Evolutionary conservation across 192 early-diverging fungal genomes (phyloP).

Genomic region (Podila verticillata): DNA sequence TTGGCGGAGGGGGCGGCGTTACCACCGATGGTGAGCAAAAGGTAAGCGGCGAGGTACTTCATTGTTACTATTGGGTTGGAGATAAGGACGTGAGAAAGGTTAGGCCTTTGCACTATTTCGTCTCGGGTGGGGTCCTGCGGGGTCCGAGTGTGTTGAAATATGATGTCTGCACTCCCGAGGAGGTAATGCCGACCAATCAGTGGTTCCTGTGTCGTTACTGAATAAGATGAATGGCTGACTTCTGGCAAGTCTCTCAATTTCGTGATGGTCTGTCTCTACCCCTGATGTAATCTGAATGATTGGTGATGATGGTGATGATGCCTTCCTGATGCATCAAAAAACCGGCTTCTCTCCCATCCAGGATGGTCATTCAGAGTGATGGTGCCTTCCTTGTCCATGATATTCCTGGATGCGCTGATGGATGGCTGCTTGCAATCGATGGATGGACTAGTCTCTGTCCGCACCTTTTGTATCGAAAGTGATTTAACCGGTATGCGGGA

Average conservation of each 20-base stretch:
- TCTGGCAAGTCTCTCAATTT: no score
- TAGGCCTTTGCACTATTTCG: not conserved
- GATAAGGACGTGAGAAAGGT: conserved; percentile 4
- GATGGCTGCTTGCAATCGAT: conserved; percentile 1
- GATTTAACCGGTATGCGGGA: conserved; percentile 47
- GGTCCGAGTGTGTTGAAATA: no score
- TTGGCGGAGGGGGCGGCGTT: conserved; percentile 81
- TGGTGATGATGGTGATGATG: no score
- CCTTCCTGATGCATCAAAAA: not conserved
- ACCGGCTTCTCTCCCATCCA: no score
- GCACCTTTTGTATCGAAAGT: conserved; percentile 54
- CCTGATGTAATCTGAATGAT: no score
- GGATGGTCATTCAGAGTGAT: not conserved
- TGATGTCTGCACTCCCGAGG: no score
- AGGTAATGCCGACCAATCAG: no score
- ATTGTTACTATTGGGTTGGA: conserved; percentile 60
- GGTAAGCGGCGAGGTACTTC: conserved; percentile 99
- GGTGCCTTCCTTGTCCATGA: not conserved
- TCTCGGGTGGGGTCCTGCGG: no score
- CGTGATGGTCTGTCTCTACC: no score
- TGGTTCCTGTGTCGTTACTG: no score
- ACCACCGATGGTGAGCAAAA: conserved; percentile 91
- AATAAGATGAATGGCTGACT: no score
- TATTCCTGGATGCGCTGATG: conserved; percentile 25
- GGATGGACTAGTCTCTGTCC: conserved; percentile 4